Evolutionary conservation across 2,329 filamentous ascomycete genomes (phyloP), one percentile per base, ranked within the genome.

Genomic region (Sporothrix euskadiensis): DNA sequence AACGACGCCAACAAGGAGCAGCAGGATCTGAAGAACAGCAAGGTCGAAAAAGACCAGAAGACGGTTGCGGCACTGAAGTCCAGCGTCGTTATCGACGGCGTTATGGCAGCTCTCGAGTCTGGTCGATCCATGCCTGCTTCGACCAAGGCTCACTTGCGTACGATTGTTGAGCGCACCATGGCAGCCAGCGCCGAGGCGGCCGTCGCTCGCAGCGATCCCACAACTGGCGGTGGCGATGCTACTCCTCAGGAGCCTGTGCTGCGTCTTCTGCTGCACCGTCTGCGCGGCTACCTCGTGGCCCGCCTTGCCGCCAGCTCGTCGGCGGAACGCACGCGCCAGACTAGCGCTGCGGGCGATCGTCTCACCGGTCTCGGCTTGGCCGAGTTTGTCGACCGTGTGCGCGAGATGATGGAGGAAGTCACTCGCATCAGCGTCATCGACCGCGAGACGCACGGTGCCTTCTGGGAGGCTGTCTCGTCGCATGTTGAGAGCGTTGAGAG

Each of bases 361-460:
- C 85, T 94, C 8, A 90, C 91, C 0, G 86, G 87, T 2, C 85
- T 92, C 22, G 92, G 92, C 0, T 82, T 94, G 73, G 90, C 90
- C 0, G 92, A 94, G 81, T 94, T 94, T 79, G 89, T 91, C 19
- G 87, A 88, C 39, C 88, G 87, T 74, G 89, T 94, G 16, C 85
- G 90, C 44, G 88, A 89, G 68, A 90, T 94, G 77, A 89, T 92
- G 8, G 91, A 93, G 47, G 85, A 90, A 78, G 82, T 94, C 74
- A 86, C 87, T 57, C 87, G 87, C 78, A 86, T 94, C 3, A 89
- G 90, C 16, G 83, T 83, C 4, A 89, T 94, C 5, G 92, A 94
- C 79, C 86, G 90, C 75, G 89, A 88, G 75, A 86, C 88, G 8
- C 92, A 94, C 80, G 88, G 88, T 14, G 78, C 83, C 59, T 93